These are phyloP conservation scores for Crithidia mellificae DNA, from an alignment of 208 protist species.

Conservation along the genomic window DNA sequence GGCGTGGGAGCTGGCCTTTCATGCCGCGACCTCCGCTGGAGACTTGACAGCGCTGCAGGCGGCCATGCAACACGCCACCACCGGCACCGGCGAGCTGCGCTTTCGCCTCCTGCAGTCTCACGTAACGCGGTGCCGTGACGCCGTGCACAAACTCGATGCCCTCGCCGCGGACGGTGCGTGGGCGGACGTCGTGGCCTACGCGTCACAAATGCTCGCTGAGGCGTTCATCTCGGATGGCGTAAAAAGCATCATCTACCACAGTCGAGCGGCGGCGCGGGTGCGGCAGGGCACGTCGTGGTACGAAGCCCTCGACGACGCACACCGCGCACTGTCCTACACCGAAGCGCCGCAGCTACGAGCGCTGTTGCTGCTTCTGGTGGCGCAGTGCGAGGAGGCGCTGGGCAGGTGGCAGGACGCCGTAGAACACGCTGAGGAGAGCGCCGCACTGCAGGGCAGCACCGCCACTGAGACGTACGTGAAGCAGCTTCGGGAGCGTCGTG, in stretches of 20 bases:
- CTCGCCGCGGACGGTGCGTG: slow-evolving; percentile 9
- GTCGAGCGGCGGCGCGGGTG: slow-evolving; percentile 44
- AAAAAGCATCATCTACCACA: slow-evolving; percentile 24
- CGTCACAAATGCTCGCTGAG: slow-evolving; percentile 1
- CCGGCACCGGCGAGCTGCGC: slow-evolving; percentile 35
- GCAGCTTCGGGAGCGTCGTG: slow-evolving; percentile 20
- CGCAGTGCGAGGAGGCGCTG: slow-evolving; percentile 62
- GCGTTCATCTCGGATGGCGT: slow-evolving; percentile 35
- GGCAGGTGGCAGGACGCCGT: slow-evolving; percentile 57
- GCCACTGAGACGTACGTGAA: slow-evolving; percentile 19
- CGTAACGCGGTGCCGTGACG: slow-evolving; percentile 27
- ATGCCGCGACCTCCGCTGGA: slow-evolving; percentile 27
- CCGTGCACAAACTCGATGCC: slow-evolving; percentile 9
- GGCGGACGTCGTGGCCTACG: slow-evolving; percentile 1
- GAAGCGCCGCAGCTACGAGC: slow-evolving; percentile 24
- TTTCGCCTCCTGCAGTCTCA: slow-evolving; percentile 42
- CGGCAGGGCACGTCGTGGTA: slow-evolving; percentile 44
- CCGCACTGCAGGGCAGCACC: slow-evolving; percentile 24
- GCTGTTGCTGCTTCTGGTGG: slow-evolving; percentile 42
- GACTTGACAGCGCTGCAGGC: slow-evolving; percentile 40
- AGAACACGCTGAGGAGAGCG: slow-evolving; percentile 38
- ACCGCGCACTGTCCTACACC: slow-evolving; percentile 40
- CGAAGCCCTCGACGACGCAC: slow-evolving; percentile 57
- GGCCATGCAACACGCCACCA: slow-evolving; percentile 25
- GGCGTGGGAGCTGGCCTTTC: slow-evolving; percentile 50